Percentiles rank a stretch among this genome's conserved stretches.
phyloP scores from a whole-genome alignment of 345 rosid genomes.

The Excoecaria cochinchinensis region DNA sequence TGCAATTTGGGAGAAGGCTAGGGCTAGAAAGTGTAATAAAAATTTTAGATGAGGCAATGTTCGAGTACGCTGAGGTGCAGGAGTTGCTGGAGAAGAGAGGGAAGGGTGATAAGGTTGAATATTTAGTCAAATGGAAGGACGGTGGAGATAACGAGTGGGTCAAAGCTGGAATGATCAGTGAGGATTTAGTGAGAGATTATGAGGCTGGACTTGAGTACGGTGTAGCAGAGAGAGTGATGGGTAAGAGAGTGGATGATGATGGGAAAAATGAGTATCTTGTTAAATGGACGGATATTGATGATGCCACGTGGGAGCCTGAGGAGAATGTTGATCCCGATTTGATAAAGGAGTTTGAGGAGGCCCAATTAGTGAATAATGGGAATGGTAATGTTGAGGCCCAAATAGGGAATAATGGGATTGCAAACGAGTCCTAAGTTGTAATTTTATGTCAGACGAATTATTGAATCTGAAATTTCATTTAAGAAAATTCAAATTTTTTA shows the following conservation, averaged over 20 bases:
- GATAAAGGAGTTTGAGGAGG: conserved; percentile 49
- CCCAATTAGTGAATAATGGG: conserved; percentile 13
- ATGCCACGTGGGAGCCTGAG: conserved; percentile 92
- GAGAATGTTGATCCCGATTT: conserved; percentile 74
- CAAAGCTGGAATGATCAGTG: conserved; percentile 50
- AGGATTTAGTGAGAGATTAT: conserved; percentile 70
- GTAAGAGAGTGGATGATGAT: conserved; percentile 60
- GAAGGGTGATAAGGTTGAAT: conserved; percentile 64
- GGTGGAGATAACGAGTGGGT: conserved; percentile 83
- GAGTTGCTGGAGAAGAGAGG: conserved; percentile 80
- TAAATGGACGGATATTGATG: conserved; percentile 73
- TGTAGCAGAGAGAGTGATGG: conserved; percentile 68
- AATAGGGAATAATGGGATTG: neutral
- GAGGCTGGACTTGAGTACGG: conserved; percentile 88
- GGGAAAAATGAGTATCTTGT: conserved; percentile 66
- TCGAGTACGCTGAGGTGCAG: conserved; percentile 82
- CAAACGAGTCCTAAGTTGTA: neutral
- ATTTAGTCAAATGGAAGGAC: conserved; percentile 82
- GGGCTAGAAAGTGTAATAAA: conserved; percentile 69
- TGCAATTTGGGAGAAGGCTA: conserved; percentile 70
- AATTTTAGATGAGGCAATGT: conserved; percentile 49
- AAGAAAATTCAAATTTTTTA: too few relatives aligned
- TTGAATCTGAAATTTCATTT: too few relatives aligned
- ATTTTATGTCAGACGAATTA: too few relatives aligned
- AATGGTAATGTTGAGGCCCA: conserved; percentile 11